Base-by-base conservation (phyloP, 1,284 basidiomycete genomes). In the Cryptococcus sp. region DNA sequence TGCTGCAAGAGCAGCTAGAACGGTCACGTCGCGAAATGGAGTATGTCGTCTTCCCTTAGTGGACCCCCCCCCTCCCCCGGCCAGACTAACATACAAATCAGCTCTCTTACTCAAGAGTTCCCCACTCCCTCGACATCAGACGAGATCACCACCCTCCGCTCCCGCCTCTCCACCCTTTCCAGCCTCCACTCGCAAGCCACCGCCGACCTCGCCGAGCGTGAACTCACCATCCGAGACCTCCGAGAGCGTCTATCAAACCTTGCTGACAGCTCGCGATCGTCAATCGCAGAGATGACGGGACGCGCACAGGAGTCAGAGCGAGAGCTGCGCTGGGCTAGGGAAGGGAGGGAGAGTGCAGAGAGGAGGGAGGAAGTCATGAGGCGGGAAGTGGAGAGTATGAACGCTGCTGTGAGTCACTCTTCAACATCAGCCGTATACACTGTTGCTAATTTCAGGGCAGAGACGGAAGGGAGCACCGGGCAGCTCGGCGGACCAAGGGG, bases 11-110 rank as follows among this genome's bases (percentile, higher is more conserved):
- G 18, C 69, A 75, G 53, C 57, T 76, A 2, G 72, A 72, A 33
- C 66, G 71, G 8, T 64, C 72, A 3, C 62, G 72, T 3, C 50
- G 67, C n/a, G 77, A 78, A 49, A 67, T 76, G 61, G 75, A 77
- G 76, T 78, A 53, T 51, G 75, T 70, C 7, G 2, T 28, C 5
- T 15, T 6, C 24, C 44, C 35, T 36, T 36, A n/a, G 21, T 48
- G n/a, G n/a, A n/a, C n/a, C n/a, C n/a, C n/a, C n/a, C 45, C 23
- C 9, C 42, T 24, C 11, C 11, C 7, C 36, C 33, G 18, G 37
- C 1, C 33, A 36, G 39, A 51, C 11, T 16, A 42, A 53, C 55
- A 39, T 47, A 35, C 51, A n/a, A 23, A 2, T 33, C 59, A 73
- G 72, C 53, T 70, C 74, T 18, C 56, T 78, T 13, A 73, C 73